phyloP scores from a whole-genome alignment of 768 basidiomycete genomes.

The Mycena belliarum region DNA sequence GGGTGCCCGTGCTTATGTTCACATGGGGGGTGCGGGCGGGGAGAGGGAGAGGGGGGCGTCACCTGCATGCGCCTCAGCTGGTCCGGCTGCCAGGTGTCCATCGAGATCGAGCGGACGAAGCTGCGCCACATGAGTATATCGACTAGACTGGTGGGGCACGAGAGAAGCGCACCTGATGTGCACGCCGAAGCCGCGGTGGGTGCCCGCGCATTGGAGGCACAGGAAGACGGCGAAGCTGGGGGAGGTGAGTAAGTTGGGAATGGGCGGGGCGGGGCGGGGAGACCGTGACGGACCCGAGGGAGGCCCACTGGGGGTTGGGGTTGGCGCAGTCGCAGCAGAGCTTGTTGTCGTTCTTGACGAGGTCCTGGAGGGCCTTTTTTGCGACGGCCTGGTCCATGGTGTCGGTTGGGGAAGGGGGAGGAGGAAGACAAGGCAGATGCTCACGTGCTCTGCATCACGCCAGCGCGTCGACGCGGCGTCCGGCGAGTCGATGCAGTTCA shows the following conservation, averaged over 20 bases:
- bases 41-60: slow-evolving; percentile 5
- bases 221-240: slow-evolving; percentile 82
- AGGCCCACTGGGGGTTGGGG: slow-evolving; percentile 97
- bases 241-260: slow-evolving; percentile 10
- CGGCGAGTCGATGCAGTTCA: too few relatives aligned
- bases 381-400: slow-evolving; percentile 65
- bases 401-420: background rate
- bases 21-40: slow-evolving; percentile 1
- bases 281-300: slow-evolving; percentile 54
- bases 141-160: slow-evolving; percentile 3
- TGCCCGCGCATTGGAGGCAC: slow-evolving; percentile 86
- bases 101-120: slow-evolving; percentile 91
- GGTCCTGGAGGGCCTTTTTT: slow-evolving; percentile 71
- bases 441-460: background rate
- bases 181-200: slow-evolving; percentile 89
- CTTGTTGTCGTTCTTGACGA: slow-evolving; percentile 78
- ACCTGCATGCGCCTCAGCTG: slow-evolving; percentile 92
- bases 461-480: too few relatives aligned
- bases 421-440: background rate
- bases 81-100: slow-evolving; percentile 95
- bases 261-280: background rate
- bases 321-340: slow-evolving; percentile 80
- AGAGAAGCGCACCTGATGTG: slow-evolving; percentile 83
- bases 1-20: background rate
- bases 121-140: too few relatives aligned